Conservation (phyloP, 192 early-diverging fungal species). For the Geranomyces michiganensis region DNA sequence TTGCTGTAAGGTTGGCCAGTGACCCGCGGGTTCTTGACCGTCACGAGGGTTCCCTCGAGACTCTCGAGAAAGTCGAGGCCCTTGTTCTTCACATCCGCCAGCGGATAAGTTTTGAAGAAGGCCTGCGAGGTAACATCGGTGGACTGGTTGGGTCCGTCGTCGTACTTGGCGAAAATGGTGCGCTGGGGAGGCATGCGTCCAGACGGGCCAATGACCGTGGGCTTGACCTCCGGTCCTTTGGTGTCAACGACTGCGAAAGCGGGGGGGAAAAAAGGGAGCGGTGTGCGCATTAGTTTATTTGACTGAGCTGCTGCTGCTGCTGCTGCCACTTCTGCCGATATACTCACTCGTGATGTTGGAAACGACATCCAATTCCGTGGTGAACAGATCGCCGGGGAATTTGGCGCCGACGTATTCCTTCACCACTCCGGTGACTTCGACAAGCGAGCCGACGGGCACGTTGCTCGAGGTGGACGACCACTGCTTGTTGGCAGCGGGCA, state of each 20-base stretch:
- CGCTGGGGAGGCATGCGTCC: conserved; percentile 11
- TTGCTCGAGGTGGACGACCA: not conserved
- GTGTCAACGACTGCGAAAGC: not conserved
- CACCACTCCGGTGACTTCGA: not conserved
- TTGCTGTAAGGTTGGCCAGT: conserved; percentile 19
- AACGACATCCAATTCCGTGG: conserved; percentile 11
- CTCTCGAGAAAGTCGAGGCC: conserved; percentile 26
- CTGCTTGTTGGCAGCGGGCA: conserved; percentile 5
- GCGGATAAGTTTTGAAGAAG: conserved; percentile 14
- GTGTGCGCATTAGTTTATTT: not conserved
- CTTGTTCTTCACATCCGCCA: not conserved
- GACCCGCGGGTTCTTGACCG: conserved; percentile 25
- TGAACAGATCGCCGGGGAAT: conserved; percentile 10
- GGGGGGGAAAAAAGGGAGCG: no score
- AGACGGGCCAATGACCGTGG: conserved; percentile 4
- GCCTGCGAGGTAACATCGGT: not conserved
- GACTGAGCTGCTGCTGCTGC: not conserved
- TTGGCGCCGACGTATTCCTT: conserved; percentile 9
- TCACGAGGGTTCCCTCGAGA: conserved; percentile 27
- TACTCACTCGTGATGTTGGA: conserved; percentile 21
- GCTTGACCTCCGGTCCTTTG: not conserved
- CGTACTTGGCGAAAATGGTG: conserved; percentile 2
- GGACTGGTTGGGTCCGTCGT: conserved; percentile 1
- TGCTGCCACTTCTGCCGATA: no score
- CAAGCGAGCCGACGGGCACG: conserved; percentile 6